phyloP scores from a whole-genome alignment of 2,329 filamentous ascomycete species.

The Trematosphaeria pertusa region DNA sequence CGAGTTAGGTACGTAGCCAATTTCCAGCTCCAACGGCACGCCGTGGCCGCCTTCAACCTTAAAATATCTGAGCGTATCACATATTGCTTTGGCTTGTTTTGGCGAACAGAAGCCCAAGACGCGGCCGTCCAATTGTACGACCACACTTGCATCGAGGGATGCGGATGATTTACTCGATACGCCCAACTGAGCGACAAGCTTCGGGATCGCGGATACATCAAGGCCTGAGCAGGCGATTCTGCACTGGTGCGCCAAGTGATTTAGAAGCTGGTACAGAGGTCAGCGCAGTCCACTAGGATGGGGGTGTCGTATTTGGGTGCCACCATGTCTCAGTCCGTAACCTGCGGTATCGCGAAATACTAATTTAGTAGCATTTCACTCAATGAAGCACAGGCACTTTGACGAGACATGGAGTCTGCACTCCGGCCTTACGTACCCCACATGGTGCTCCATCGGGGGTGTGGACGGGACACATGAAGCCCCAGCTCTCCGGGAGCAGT shows the following conservation, averaged over 20 bases:
- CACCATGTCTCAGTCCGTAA: no score
- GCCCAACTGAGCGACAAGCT: constrained; percentile 79
- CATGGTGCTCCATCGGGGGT: constrained; percentile 96
- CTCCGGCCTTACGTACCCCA: no score
- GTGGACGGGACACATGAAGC: constrained; percentile 95
- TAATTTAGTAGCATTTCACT: no score
- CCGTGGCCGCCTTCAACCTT: constrained; percentile 87
- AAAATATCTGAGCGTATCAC: constrained; percentile 90
- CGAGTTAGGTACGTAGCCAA: constrained; percentile 88
- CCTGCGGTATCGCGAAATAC: no score
- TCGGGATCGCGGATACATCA: constrained; percentile 77
- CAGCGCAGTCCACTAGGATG: no score
- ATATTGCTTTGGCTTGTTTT: constrained; percentile 79
- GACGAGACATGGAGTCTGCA: no score
- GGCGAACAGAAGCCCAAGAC: constrained; percentile 91
- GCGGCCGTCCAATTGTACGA: constrained; percentile 87
- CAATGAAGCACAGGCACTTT: no score
- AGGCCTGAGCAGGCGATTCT: constrained; percentile 79
- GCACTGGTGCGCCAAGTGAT: constrained; percentile 95
- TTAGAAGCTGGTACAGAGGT: no score
- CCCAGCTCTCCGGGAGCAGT: constrained; percentile 94
- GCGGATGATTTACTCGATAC: constrained; percentile 78
- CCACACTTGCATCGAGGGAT: constrained; percentile 81
- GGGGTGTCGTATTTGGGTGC: no score
- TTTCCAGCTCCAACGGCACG: constrained; percentile 84